Base-by-base conservation (phyloP, 805 yeast species). In the Debaryomyces hansenii region DNA sequence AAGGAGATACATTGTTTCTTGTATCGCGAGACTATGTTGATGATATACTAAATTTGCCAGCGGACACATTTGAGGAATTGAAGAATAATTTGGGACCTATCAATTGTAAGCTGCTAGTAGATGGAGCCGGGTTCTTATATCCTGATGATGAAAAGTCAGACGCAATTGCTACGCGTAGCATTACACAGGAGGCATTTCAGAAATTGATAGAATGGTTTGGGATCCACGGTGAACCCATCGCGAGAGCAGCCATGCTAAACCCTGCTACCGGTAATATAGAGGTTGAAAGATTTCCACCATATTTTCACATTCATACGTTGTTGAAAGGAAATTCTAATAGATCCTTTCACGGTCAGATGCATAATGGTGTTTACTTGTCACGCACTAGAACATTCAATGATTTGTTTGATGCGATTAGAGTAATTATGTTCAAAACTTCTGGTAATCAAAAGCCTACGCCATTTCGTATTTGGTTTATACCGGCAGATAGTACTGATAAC, bases 161-260 rank as follows among this genome's bases (percentile, higher is more conserved):
- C 36, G 53, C 51, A 2, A 52, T 52, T 6, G 53, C 47, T 6
- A 51, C 57, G 10, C 51, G 49, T 35, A 50, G 52, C 35, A 62
- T 84, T 0, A 65, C 79, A 0, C 75, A 75, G 5, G 61, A 66
- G 4, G 69, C 77, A 2, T 84, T 79, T 52, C 55, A 68, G 2
- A 57, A 68, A 47, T 59, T 85, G 8, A 62, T 59, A 1, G 67
- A 70, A 28, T 79, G 85, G 83, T 84, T 82, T 59, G 87, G 86
- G 0, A 42, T 78, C 18, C 57, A 63, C 1, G 72, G 74, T 0
- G 59, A 49, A 6, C 72, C 75, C 1, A 65, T 71, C 8, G 48
- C 64, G 5, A 60, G 77, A 41, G 58, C 59, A 18, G 44, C 71
- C 4, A 47, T 64, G 5, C 38, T 54, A 3, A 61, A 66, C 44